Base-by-base conservation (phyloP, 2,329 filamentous ascomycete genomes). In the Aspergillus terreus region DNA sequence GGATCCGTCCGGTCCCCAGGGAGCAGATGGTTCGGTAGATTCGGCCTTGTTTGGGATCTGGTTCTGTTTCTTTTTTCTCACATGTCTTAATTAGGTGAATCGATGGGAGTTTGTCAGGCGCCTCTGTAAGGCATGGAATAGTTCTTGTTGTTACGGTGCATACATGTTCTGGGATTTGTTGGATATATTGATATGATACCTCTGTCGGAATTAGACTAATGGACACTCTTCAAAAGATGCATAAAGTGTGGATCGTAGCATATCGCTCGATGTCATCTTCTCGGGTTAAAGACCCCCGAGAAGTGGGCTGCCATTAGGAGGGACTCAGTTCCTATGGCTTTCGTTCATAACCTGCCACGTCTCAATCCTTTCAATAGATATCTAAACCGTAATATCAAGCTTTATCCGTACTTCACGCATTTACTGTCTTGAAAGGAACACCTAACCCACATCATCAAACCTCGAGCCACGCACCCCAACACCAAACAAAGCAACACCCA, bases 1-100 rank as follows among this genome's bases (percentile, higher is more conserved):
- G 84, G 84, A 82, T 87, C 51, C 74, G 73, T 43, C 82, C 82
- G 2, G 72, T 84, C 38, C 75, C 81, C 0, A 81, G 76, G 63
- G 74, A 72, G 2, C 78, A 82, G 61, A 73, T 79, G 4, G 51
- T 58, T 27, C 46, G 46, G 23, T 40, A 15, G 23, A 14, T 38
- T 11, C 15, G 6, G 14, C 4, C 35, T 38, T 10, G 2, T 4
- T 11, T 6, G 35, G 14, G 35, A n/a, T 15, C 14, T n/a, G 2
- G 7, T 38, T 17, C 14, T 23, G 35, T 38, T n/a, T 38, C 35
- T 15, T n/a, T 38, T n/a, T 38, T 9, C 35, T 38, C 5, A 38
- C 11, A 38, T 17, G 14, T 38, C 14, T 38, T 38, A 30, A 30
- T 30, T 30, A 30, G 27, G 27, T 30, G 7, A 7, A 30, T 23